Base-by-base conservation (phyloP, 2,329 filamentous ascomycete species). In the Hyphodiscus sp. region DNA sequence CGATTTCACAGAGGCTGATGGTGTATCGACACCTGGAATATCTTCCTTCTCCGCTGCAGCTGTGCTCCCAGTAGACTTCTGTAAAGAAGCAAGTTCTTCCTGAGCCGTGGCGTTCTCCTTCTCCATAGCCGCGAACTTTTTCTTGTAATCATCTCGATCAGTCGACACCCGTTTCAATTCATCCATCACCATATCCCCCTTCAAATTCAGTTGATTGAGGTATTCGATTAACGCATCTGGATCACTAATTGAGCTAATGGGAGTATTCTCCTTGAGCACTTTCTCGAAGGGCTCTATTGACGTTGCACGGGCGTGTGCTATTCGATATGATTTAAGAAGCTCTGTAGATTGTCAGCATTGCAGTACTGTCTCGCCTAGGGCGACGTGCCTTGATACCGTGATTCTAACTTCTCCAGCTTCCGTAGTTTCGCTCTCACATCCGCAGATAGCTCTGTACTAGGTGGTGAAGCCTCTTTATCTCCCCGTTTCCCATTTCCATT, bases 241-340 rank as follows among this genome's bases (percentile, higher is more conserved):
- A 55, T 99, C 94, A 61, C 77, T 79, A 63, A 99, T 96, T 16
- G 90, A 92, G 4, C 89, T 88, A 38, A 97, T 75, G 2, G 94
- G 92, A 0, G 94, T 99, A 63, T 95, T 89, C 68, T 99, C 94
- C 63, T 90, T 89, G 8, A 99, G 77, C 0, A 87, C 85, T 51
- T 89, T 86, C 72, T 99, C 94, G 68, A 99, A 99, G 0, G 90
- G 87, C 66, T 97, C 94, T 65, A 97, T 95, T 2, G 87, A 83
- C 13, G 87, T 83, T 43, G 91, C 89, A 49, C 91, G 85, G 53
- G 88, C 83, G 73, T 99, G 92, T 18, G 94, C 94, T 60, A 91
- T 85, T 57, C 91, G 83, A 71, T 99, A 99, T 9, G 92, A 96
- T 53, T 90, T 86, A 48, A 97, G 76, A 0, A 99, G 77, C 65